A percentile compares a stretch with the other conserved stretches of the same genome.
phyloP scores from a whole-genome alignment of 1,139 yeast genomes.

The Sugiyamaella japonica region DNA sequence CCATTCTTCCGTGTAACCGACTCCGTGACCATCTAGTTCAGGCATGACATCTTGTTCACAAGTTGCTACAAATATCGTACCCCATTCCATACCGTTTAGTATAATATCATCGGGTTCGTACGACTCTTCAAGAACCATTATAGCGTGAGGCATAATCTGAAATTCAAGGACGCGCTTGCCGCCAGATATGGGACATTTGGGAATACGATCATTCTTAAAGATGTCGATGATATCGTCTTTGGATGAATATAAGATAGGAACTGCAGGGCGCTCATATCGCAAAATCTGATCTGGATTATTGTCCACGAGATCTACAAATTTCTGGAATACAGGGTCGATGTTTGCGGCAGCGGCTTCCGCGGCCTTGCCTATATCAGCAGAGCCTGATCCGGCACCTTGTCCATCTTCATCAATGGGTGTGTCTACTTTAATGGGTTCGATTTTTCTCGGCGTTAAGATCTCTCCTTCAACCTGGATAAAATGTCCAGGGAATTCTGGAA shows the following conservation, averaged over 20 bases:
- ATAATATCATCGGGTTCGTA: constrained; percentile 55
- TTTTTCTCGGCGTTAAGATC: constrained; percentile 44
- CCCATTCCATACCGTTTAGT: constrained; percentile 94
- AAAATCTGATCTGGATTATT: constrained; percentile 85
- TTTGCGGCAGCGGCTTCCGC: constrained; percentile 29
- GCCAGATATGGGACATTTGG: constrained; percentile 42
- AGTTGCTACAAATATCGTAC: constrained; percentile 83
- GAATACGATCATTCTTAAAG: constrained; percentile 55
- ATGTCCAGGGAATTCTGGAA: constrained; percentile 51
- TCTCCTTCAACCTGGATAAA: constrained; percentile 71
- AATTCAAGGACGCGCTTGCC: constrained; percentile 70
- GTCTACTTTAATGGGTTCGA: constrained; percentile 31
- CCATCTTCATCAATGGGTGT: constrained; percentile 34
- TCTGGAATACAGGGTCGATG: constrained; percentile 70
- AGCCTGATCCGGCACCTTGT: neutral
- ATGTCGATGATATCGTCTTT: constrained; percentile 54
- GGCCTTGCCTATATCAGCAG: constrained; percentile 25
- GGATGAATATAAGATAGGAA: constrained; percentile 71
- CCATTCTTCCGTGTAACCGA: constrained; percentile 87
- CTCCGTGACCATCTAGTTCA: constrained; percentile 55
- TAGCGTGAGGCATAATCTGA: constrained; percentile 93
- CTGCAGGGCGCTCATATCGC: constrained; percentile 65
- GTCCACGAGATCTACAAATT: constrained; percentile 68
- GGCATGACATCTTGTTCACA: constrained; percentile 73
- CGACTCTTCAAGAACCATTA: constrained; percentile 70